Percentiles rank a stretch among this genome's conserved stretches.
phyloP scores from a whole-genome alignment of 768 basidiomycete genomes.

The Dictyophora rubrovolvata region DNA sequence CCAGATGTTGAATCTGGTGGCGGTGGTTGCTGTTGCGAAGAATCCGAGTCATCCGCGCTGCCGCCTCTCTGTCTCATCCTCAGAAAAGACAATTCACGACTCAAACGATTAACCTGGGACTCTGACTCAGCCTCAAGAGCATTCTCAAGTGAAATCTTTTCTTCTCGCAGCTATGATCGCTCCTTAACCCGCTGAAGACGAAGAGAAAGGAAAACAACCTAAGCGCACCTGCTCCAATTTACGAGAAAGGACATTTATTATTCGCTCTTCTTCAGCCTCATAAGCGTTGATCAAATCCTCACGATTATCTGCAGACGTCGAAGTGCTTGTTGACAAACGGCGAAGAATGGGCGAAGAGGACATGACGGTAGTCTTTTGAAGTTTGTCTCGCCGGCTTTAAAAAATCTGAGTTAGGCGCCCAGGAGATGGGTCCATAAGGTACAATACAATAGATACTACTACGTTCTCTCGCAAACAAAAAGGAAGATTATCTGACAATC shows the following conservation, averaged over 20 bases:
- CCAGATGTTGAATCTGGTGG: conserved; percentile 5
- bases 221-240: conserved; percentile 68
- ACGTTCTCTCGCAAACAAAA: neutral
- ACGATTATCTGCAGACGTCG: conserved; percentile 39
- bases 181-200: neutral
- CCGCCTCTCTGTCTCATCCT: conserved; percentile 41
- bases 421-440: neutral
- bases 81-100: conserved; percentile 57
- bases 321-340: conserved; percentile 44
- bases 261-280: conserved; percentile 84
- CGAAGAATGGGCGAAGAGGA: conserved; percentile 47
- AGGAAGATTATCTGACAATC: neutral
- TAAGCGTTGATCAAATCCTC: conserved; percentile 82
- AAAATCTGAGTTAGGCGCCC: neutral
- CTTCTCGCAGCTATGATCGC: conserved; percentile 54
- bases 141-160: conserved; percentile 79
- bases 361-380: conserved; percentile 17
- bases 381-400: neutral
- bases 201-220: neutral
- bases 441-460: neutral
- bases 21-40: conserved; percentile 9
- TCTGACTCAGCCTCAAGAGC: conserved; percentile 79
- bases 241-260: conserved; percentile 71
- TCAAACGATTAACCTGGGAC: conserved; percentile 68
- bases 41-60: neutral